These are phyloP conservation scores for Diaporthe batatas DNA, from an alignment of 2,329 filamentous ascomycete species.

Conservation along the genomic window DNA sequence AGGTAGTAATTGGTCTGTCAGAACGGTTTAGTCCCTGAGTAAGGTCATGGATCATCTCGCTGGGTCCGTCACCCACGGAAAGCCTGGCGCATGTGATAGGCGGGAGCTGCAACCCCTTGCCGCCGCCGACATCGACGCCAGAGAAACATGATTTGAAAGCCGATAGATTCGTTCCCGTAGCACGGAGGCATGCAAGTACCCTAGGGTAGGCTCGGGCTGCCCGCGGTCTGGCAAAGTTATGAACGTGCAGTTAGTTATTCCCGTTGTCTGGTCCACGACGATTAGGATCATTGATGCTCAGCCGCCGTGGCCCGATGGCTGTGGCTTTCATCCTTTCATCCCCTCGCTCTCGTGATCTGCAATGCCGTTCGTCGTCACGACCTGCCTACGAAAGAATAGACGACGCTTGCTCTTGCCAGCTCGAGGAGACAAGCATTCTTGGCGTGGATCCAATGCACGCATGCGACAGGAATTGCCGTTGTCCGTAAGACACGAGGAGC, in stretches of 20 bases:
- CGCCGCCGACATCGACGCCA: neutral
- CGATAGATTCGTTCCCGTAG: neutral
- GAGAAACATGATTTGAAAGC: conserved; percentile 7
- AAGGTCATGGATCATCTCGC: conserved; percentile 15
- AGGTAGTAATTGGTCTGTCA: conserved; percentile 17
- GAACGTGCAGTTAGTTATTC: neutral
- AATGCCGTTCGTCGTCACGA: conserved; percentile 26
- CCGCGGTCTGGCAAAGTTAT: neutral
- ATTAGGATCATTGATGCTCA: too few species aligned
- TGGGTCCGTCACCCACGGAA: neutral
- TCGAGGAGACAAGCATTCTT: neutral
- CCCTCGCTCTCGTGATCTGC: conserved; percentile 31
- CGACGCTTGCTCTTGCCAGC: conserved; percentile 9
- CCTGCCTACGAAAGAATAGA: conserved; percentile 16
- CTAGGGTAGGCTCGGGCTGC: neutral
- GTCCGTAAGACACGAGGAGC: neutral
- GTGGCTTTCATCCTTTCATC: neutral
- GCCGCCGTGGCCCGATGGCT: neutral
- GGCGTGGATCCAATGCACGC: conserved; percentile 4
- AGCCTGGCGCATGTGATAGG: conserved; percentile 12
- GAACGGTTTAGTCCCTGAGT: conserved; percentile 6
- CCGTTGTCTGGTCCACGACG: neutral
- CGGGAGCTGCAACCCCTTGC: neutral
- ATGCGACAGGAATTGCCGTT: conserved; percentile 26
- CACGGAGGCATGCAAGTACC: neutral